Base-by-base conservation (phyloP, 139 green algal species). In the Chlorella sp. region DNA sequence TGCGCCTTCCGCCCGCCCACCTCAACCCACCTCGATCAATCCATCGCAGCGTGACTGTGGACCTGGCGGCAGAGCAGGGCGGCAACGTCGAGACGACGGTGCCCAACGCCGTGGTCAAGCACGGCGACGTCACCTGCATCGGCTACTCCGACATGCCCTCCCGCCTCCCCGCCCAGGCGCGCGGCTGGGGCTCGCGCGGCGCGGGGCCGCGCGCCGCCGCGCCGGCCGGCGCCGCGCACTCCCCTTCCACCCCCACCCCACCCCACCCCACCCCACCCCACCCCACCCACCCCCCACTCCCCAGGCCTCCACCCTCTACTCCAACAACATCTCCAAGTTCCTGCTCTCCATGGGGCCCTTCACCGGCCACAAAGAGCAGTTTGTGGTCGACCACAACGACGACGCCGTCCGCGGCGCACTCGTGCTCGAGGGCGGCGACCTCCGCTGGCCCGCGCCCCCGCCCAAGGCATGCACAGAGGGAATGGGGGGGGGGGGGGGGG, bases 321-420 rank as follows among this genome's bases (percentile, higher is more conserved):
- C 80, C 74, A 96, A 94, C 86, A 98, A 98, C 89, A 89, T 98
- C 74, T 86, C 82, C 73, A 96, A 96, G 86, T 93, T 95, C 83
- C 82, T 95, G 80, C 87, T 94, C 62, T 90, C 80, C 56, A 89
- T 91, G 81, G 91, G 91, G 7, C 91, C 91, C 42, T 95, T 95
- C 86, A 92, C 88, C 23, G 79, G 87, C 36, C 81, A 87, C 76
- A 93, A 94, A 83, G 82, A 78, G n/a, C 43, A 89, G 29, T 94
- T 95, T 66, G 58, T 83, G 14, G 85, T 98, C 12, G 93, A 97
- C 77, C 81, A 93, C 77, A 77, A 92, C 50, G 93, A 97, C 76
- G 86, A 91, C 21, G 92, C 90, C 17, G 90, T 97, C 38, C 73
- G 91, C 31, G 89, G 88, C 31, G 87, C 90, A 15, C 87, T 96